Evolutionary conservation across 2,329 filamentous ascomycete genomes (phyloP).

Genomic region (Periconia sp.): DNA sequence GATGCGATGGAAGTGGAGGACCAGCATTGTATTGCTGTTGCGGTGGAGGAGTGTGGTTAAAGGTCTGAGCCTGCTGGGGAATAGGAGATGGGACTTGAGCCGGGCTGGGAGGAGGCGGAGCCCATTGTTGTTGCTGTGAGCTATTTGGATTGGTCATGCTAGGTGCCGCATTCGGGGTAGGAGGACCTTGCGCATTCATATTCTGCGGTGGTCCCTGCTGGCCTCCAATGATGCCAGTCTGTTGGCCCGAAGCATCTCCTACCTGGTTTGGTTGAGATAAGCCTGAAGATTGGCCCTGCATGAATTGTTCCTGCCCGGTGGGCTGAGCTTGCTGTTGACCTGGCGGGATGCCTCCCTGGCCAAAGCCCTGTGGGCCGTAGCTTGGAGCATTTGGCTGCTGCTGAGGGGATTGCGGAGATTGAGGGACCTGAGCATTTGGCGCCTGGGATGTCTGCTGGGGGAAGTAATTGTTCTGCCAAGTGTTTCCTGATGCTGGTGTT

Average conservation of each 20-base stretch:
- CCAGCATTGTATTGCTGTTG: slow-evolving; percentile 19
- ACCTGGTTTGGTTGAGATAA: slow-evolving; percentile 6
- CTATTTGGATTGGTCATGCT: slow-evolving; percentile 10
- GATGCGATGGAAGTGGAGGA: slow-evolving; percentile 17
- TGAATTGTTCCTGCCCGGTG: slow-evolving; percentile 7
- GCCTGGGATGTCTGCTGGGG: slow-evolving; percentile 22
- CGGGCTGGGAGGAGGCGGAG: slow-evolving; percentile 3
- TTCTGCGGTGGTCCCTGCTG: slow-evolving; percentile 11
- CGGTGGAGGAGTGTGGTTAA: slow-evolving; percentile 14
- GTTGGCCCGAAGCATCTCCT: slow-evolving; percentile 26
- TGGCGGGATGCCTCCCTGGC: slow-evolving; percentile 13
- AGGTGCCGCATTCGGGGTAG: slow-evolving; percentile 12
- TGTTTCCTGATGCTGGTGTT: slow-evolving; percentile 24
- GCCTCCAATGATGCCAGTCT: slow-evolving; percentile 32
- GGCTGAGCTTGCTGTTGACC: slow-evolving; percentile 9
- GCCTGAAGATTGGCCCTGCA: slow-evolving; percentile 6
- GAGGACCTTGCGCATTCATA: slow-evolving; percentile 15
- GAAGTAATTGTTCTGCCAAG: slow-evolving; percentile 36
- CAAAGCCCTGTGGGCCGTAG: slow-evolving; percentile 18
- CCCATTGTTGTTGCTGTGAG: slow-evolving; percentile 21
- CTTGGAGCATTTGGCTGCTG: slow-evolving; percentile 17
- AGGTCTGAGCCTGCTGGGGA: slow-evolving; percentile 13
- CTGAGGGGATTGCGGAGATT: slow-evolving; percentile 13
- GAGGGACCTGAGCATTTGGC: slow-evolving; percentile 13
- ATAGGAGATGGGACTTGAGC: slow-evolving; percentile 9